Conservation (phyloP, 768 basidiomycete species). For the Grammothele lineata region DNA sequence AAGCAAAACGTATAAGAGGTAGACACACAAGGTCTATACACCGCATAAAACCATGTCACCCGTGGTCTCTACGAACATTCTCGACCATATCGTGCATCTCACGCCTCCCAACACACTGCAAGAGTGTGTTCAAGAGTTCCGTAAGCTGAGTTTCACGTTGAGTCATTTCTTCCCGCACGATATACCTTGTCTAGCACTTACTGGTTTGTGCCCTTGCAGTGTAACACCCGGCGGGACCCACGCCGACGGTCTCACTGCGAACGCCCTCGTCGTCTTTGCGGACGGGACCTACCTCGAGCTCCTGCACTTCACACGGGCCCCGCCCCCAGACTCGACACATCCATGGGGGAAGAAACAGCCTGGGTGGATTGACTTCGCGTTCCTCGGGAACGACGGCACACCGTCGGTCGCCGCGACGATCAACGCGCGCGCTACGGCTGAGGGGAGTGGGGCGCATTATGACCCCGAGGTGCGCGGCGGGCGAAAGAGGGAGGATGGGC, state of each 20-base stretch:
- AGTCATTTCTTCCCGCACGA: too few relatives aligned
- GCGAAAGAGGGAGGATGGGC: slow-evolving; percentile 51
- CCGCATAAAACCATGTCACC: too few relatives aligned
- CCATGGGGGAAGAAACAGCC: slow-evolving; percentile 50
- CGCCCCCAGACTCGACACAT: slow-evolving; percentile 41
- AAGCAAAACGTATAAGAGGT: too few relatives aligned
- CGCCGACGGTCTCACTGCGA: slow-evolving; percentile 56
- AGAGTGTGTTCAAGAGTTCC: slow-evolving; percentile 47
- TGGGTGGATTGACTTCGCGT: slow-evolving; percentile 69
- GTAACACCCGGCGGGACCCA: slow-evolving; percentile 67
- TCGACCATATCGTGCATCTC: slow-evolving; percentile 74
- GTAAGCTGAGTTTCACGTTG: slow-evolving; percentile 60
- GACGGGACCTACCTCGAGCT: slow-evolving; percentile 68
- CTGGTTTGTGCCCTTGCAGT: slow-evolving; percentile 39
- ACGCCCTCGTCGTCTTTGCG: slow-evolving; percentile 57
- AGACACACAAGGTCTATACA: too few relatives aligned
- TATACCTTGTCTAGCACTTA: too few relatives aligned
- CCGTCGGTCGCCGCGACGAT: slow-evolving; percentile 46
- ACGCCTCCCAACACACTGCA: slow-evolving; percentile 57
- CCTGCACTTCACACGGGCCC: slow-evolving; percentile 58
- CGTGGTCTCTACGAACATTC: slow-evolving; percentile 35
- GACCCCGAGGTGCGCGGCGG: slow-evolving; percentile 46
- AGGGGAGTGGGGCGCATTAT: slow-evolving; percentile 41
- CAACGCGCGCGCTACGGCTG: slow-evolving; percentile 43
- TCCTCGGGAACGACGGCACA: slow-evolving; percentile 45